A percentile compares a stretch with the other conserved stretches of the same genome.
Conservation (phyloP, 805 yeast species). For the Myxozyma vanderwaltii region DNA sequence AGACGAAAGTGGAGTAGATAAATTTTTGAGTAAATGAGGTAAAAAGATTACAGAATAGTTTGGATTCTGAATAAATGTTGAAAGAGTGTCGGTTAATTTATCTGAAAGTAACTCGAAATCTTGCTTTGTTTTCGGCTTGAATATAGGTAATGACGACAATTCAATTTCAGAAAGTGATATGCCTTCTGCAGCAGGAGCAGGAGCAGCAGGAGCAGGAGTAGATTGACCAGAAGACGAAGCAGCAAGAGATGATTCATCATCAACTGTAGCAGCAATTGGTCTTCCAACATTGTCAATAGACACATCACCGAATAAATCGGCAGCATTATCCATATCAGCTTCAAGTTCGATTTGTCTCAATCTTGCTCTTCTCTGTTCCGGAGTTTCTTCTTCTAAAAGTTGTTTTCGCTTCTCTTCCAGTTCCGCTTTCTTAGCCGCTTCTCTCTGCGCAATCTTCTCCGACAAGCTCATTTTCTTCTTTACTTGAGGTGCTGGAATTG, state of each 20-base stretch:
- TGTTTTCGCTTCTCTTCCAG: conserved; percentile 27
- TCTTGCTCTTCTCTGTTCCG: conserved; percentile 65
- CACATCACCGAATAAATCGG: conserved; percentile 79
- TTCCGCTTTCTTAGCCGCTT: conserved; percentile 44
- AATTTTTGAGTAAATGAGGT: conserved; percentile 81
- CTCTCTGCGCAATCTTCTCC: conserved; percentile 49
- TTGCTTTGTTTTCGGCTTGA: conserved; percentile 75
- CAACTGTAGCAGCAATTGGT: neutral
- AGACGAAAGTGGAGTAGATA: conserved; percentile 74
- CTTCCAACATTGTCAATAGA: neutral
- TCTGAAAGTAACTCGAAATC: conserved; percentile 80
- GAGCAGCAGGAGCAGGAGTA: conserved; percentile 1
- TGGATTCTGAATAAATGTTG: conserved; percentile 54
- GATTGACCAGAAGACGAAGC: conserved; percentile 34
- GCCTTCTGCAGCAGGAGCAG: neutral
- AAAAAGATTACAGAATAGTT: conserved; percentile 71
- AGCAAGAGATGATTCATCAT: neutral
- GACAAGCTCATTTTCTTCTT: conserved; percentile 38
- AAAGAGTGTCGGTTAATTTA: conserved; percentile 51
- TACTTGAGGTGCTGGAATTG: conserved; percentile 11
- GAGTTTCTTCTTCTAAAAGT: conserved; percentile 54
- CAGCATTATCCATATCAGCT: conserved; percentile 89
- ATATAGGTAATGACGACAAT: conserved; percentile 52
- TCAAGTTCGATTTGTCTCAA: conserved; percentile 76
- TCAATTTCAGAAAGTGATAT: conserved; percentile 4